Base-by-base conservation (phyloP, 108 stramenopile genomes). In the Cyclostephanos invisitatus region DNA sequence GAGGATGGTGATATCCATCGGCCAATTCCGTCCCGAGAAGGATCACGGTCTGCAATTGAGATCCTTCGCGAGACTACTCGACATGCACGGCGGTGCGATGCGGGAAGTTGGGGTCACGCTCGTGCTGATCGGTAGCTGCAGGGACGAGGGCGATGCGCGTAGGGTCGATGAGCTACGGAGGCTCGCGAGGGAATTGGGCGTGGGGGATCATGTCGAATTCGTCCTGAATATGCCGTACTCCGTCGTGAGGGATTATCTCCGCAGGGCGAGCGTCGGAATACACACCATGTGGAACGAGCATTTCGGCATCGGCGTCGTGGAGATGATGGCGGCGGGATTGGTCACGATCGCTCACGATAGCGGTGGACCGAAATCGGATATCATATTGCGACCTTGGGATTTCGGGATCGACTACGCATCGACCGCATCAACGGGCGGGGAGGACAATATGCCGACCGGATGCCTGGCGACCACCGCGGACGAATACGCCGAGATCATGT, bases 231-330 rank as follows among this genome's bases (percentile, higher is more conserved):
- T 89, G 62, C 96, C 96, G 3, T 97, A 90, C 63, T 61, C 75
- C 3, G 91, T 93, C 37, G 74, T 98, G 20, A 82, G 87, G 67
- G 79, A 85, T 2, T 90, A 84, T 66, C 86, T 99, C 24, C 58
- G 72, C 5, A 47, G 72, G 56, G 89, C 95, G 7, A 85, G 83
- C 24, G 81, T 98, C 15, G 99, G 99, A 7, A 77, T 99, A n/a
- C 99, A 99, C 78, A 98, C 98, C 20, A 99, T 99, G 99, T 96
- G 98, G 89, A 97, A 97, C 66, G 99, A 99, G 73, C 99, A 99
- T 85, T 99, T 99, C 81, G 99, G 99, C n/a, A 99, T 99, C 72
- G 96, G 96, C 14, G 95, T 99, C 29, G 99, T 99, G 67, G 99
- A 99, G 82, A 97, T 97, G 93, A 91, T 95, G 92, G 97, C 98